Conservation (phyloP, 2,329 filamentous ascomycete genomes). For the Hypoxylon sp. region DNA sequence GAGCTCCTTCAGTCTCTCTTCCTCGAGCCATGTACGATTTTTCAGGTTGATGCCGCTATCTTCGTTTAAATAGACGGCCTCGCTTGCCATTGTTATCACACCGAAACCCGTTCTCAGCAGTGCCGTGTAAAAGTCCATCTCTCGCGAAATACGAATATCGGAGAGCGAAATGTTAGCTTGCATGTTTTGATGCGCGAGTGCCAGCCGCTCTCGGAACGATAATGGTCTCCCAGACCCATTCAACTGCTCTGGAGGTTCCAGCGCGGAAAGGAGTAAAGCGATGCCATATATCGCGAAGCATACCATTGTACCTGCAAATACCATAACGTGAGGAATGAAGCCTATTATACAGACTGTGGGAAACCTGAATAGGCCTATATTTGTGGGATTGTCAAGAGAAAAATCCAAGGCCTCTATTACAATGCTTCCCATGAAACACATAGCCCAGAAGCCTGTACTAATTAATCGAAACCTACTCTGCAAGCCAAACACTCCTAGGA, state of each 20-base stretch:
- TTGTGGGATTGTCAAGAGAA: constrained; percentile 71
- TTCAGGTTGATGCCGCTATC: constrained; percentile 81
- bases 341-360: constrained; percentile 96
- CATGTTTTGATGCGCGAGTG: constrained; percentile 85
- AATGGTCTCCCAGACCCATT: constrained; percentile 53
- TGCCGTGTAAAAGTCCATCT: constrained; percentile 96
- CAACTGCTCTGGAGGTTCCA: constrained; percentile 71
- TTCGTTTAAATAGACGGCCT: constrained; percentile 96
- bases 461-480: constrained; percentile 85
- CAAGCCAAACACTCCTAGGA: constrained; percentile 83
- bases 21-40: constrained; percentile 90
- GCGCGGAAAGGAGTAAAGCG: constrained; percentile 81
- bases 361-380: constrained; percentile 82
- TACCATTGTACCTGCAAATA: constrained; percentile 81
- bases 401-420: constrained; percentile 79
- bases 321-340: constrained; percentile 93
- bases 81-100: constrained; percentile 91
- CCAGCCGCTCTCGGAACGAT: constrained; percentile 72
- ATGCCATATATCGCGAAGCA: constrained; percentile 84
- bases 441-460: constrained; percentile 90
- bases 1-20: constrained; percentile 84
- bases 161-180: constrained; percentile 91
- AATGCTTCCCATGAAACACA: constrained; percentile 90
- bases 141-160: constrained; percentile 82
- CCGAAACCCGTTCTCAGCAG: constrained; percentile 89